phyloP scores from a whole-genome alignment of 768 basidiomycete species.

The Lactarius pseudohatsudake region DNA sequence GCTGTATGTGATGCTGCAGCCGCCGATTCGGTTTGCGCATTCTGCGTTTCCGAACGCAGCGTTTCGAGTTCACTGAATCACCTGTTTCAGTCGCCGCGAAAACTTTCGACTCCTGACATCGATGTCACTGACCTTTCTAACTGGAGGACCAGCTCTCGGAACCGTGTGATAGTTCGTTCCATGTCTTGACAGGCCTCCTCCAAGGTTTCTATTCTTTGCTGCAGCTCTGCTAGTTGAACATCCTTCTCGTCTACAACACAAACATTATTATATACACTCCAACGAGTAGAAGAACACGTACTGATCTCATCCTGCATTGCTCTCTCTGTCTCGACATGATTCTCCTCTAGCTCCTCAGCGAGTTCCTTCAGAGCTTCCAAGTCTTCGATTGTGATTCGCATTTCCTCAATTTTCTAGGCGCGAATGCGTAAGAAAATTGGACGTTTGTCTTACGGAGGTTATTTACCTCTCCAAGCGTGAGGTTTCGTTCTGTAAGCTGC shows the following conservation, averaged over 20 bases:
- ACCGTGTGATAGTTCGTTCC: constrained; percentile 85
- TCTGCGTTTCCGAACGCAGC: constrained; percentile 82
- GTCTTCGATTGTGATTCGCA: constrained; percentile 94
- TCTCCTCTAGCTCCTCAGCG: constrained; percentile 96
- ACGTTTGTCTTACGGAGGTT: neutral
- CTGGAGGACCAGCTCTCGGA: constrained; percentile 86
- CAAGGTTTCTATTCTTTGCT: constrained; percentile 60
- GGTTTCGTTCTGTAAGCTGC: constrained; percentile 90
- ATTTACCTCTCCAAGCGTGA: constrained; percentile 83
- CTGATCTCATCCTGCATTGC: constrained; percentile 87
- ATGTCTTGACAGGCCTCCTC: constrained; percentile 84
- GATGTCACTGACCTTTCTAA: constrained; percentile 64
- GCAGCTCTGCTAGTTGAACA: constrained; percentile 62
- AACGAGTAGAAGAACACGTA: constrained; percentile 37
- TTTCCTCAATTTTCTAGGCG: constrained; percentile 91
- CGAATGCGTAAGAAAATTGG: neutral
- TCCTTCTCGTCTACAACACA: constrained; percentile 62
- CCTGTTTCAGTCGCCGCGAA: neutral
- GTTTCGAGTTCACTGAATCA: constrained; percentile 75
- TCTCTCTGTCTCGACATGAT: constrained; percentile 92
- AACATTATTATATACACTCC: neutral
- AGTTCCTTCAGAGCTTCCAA: constrained; percentile 95
- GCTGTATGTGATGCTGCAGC: constrained; percentile 86
- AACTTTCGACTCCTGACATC: constrained; percentile 9
- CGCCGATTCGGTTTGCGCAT: constrained; percentile 79